phyloP scores from a whole-genome alignment of 768 basidiomycete species.

The Termitomyces bulborhizus region DNA sequence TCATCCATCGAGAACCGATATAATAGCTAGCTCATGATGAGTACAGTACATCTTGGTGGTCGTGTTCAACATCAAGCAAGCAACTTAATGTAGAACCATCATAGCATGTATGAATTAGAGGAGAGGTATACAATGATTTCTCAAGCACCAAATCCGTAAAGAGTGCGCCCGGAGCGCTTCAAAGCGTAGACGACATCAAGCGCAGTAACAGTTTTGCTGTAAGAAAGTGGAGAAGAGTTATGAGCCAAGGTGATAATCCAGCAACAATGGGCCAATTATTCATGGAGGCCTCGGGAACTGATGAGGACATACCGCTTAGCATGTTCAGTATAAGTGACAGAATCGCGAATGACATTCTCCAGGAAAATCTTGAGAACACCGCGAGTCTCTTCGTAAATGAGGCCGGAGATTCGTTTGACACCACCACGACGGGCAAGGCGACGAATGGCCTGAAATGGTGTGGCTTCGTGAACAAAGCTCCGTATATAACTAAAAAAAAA shows the following conservation, averaged over 20 bases:
- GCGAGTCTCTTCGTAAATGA: no score
- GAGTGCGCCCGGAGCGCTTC: constrained; percentile 70
- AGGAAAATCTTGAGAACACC: no score
- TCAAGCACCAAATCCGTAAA: constrained; percentile 80
- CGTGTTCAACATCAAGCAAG: no score
- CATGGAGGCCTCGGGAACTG: no score
- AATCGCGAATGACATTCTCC: no score
- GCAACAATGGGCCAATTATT: no score
- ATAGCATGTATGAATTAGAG: not conserved
- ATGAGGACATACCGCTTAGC: no score
- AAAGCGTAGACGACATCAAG: constrained; percentile 78
- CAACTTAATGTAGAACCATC: not conserved
- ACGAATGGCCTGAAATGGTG: constrained; percentile 51
- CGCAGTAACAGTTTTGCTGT: constrained; percentile 78
- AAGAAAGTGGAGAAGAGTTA: constrained; percentile 1
- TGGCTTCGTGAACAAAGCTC: constrained; percentile 15
- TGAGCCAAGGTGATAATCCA: no score
- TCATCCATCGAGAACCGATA: not conserved
- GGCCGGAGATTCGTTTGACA: constrained; percentile 73
- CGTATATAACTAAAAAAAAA: not conserved
- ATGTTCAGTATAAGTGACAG: no score
- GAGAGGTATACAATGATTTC: not conserved
- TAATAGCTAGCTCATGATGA: no score
- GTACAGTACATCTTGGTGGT: not conserved
- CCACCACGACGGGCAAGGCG: constrained; percentile 82